Base-by-base conservation (phyloP, 31 red algal species). In the Endocladia muricata region DNA sequence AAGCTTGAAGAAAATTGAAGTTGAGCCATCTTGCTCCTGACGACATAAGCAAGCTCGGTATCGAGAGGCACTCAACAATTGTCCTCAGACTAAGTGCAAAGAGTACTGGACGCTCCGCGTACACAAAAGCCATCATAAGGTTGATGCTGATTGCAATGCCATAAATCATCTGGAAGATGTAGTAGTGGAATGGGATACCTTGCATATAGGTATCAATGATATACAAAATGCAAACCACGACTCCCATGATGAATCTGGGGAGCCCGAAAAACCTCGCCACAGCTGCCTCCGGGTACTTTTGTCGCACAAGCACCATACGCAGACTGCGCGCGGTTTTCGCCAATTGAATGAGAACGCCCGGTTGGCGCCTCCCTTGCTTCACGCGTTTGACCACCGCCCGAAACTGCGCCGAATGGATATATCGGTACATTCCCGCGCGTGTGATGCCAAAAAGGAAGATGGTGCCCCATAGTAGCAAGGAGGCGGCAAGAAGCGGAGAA, bases 1-100 rank as follows among this genome's bases (percentile, higher is more conserved):
- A 83, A 22, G 92, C 85, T 33, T 89, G 92, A 6, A 95, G 76
- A 77, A 95, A 95, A 40, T 81, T 86, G 54, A 86, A 95, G 59
- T 90, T 95, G 15, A 95, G 59, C 79, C 86, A 95, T 35, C 65
- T 39, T 6, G 39, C 81, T 17, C 72, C 55, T 9, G 75, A 79
- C 39, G 81, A 75, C 15, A 83, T 69, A 17, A 90, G 48, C 37
- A 89, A 49, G 56, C 79, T 82, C n/a, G 86, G 86, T 5, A 95
- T 86, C 34, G 80, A 90, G 17, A 90, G 34, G 37, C 80, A 78
- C 29, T 95, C 86, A 19, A 83, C 73, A 40, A 95, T 69, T 35
- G 82, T 80, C 40, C 41, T 56, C 25, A 90, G 81, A n/a, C 81
- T 86, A 41, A 95, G 73, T 37, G 83, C 79, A 77, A 81, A 82